Percentiles rank a stretch among this genome's conserved stretches.
phyloP scores from a whole-genome alignment of 257 asterid species.

The Penstemon newberryi region DNA sequence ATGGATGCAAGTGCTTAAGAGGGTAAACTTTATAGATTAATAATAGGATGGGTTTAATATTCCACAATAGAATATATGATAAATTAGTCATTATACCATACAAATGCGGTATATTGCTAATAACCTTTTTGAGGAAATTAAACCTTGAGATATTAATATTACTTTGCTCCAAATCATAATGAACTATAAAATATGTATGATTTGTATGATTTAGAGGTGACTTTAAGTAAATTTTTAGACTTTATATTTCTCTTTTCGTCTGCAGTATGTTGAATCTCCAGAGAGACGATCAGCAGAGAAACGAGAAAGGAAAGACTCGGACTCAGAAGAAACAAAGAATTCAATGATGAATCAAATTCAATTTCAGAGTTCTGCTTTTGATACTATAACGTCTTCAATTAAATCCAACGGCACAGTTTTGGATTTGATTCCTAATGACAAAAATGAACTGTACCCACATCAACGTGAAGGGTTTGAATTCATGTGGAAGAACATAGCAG shows the following conservation, averaged over 20 bases:
- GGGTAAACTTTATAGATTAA: too few relatives aligned
- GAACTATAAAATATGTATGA: not conserved
- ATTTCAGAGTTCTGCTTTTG: conserved; percentile 12
- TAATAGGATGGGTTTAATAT: too few relatives aligned
- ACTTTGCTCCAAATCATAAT: too few relatives aligned
- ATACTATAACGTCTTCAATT: not conserved
- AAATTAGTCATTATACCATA: too few relatives aligned
- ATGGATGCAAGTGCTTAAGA: too few relatives aligned
- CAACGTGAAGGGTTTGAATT: conserved; percentile 65
- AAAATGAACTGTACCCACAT: conserved; percentile 51
- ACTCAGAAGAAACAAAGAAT: not conserved
- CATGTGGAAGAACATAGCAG: conserved; percentile 69
- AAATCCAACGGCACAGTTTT: conserved; percentile 45
- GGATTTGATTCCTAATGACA: conserved; percentile 45
- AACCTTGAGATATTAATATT: too few relatives aligned
- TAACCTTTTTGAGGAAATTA: too few relatives aligned
- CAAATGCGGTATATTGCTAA: too few relatives aligned
- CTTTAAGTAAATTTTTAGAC: too few relatives aligned
- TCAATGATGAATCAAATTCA: conserved; percentile 16
- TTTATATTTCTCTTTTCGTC: not conserved
- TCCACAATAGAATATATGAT: too few relatives aligned
- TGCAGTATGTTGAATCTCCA: conserved; percentile 38
- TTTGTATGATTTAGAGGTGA: not conserved
- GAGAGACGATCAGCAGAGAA: conserved; percentile 25
- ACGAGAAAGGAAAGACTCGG: not conserved